Percentiles rank a stretch among this genome's conserved stretches.
These are phyloP conservation scores for Neobulgaria alba DNA, from an alignment of 2,329 filamentous ascomycete genomes.

Conservation along the genomic window DNA sequence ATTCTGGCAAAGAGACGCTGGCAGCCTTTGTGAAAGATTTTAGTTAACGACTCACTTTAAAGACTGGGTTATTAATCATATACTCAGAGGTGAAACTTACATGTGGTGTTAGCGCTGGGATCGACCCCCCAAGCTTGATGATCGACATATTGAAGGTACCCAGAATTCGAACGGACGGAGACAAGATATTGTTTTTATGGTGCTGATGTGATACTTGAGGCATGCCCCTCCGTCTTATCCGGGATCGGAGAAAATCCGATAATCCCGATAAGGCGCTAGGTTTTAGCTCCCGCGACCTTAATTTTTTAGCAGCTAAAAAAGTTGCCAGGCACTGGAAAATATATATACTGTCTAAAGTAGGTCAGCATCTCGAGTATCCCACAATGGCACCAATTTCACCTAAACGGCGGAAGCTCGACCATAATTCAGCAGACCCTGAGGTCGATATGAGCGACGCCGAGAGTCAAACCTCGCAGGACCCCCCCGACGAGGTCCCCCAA, in stretches of 20 bases:
- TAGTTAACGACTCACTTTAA: conserved; percentile 10
- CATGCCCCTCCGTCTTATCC: conserved; percentile 10
- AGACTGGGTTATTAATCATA: neutral
- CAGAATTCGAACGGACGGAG: no score
- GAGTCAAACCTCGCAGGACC: neutral
- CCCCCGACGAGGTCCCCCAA: neutral
- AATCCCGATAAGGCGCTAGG: neutral
- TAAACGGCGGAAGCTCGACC: conserved; percentile 30
- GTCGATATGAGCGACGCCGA: neutral
- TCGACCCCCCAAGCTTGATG: conserved; percentile 29
- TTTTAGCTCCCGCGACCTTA: conserved; percentile 12
- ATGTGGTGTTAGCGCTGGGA: conserved; percentile 29
- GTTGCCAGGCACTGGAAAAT: no score
- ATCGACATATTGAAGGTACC: conserved; percentile 24
- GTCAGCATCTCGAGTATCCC: neutral
- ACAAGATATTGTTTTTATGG: no score
- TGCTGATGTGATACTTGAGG: no score
- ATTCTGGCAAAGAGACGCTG: conserved; percentile 91
- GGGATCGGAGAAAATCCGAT: conserved; percentile 8
- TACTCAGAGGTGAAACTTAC: conserved; percentile 18
- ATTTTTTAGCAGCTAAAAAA: no score
- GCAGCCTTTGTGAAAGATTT: conserved; percentile 61
- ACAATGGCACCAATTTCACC: conserved; percentile 20
- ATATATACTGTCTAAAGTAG: neutral
- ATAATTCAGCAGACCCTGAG: conserved; percentile 17